Conservation (phyloP, 1,284 basidiomycete genomes). For the Inonotus hispidus region DNA sequence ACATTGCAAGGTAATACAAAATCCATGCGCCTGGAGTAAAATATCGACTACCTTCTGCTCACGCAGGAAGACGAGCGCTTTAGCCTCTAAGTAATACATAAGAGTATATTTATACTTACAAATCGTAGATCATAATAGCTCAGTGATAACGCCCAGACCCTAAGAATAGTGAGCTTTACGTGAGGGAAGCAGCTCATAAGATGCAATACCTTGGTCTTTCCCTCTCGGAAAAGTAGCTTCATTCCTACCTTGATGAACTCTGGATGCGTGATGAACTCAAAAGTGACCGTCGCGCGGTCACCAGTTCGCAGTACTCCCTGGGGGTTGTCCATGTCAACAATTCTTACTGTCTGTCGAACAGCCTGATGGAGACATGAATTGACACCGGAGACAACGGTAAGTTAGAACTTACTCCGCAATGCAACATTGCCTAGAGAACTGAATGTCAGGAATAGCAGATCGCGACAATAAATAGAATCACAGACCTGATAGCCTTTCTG, state of each 20-base stretch:
- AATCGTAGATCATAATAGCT: conserved; percentile 28
- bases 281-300: conserved; percentile 83
- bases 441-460: conserved; percentile 19
- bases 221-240: conserved; percentile 88
- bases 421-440: conserved; percentile 66
- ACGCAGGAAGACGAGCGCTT: no score
- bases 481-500: conserved; percentile 84
- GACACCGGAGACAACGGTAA: background rate
- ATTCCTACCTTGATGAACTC: conserved; percentile 91
- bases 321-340: conserved; percentile 84
- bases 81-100: background rate
- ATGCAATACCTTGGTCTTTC: conserved; percentile 76
- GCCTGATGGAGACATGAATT: conserved; percentile 40
- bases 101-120: background rate
- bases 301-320: conserved; percentile 86
- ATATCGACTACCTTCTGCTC: no score
- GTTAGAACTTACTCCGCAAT: conserved; percentile 61
- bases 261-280: conserved; percentile 86
- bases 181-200: background rate
- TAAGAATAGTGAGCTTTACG: conserved; percentile 18
- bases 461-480: conserved; percentile 7
- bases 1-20: background rate
- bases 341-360: conserved; percentile 85
- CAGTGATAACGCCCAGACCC: conserved; percentile 42
- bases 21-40: background rate